Evolutionary conservation across 208 protist species (phyloP).

Genomic region (Leishmania aethiopica): DNA sequence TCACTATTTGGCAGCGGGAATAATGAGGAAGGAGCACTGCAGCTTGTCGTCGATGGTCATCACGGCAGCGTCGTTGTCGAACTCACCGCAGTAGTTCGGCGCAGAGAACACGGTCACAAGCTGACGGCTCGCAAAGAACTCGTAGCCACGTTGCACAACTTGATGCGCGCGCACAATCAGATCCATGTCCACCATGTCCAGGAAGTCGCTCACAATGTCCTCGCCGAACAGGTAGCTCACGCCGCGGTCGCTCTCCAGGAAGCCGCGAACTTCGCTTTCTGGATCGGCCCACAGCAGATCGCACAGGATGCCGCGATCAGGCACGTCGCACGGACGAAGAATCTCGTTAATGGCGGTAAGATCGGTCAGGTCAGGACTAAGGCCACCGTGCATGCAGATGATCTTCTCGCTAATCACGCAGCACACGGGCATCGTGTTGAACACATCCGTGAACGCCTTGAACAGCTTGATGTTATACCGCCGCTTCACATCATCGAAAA

Average conservation of each 20-base stretch:
- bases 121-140: constrained; percentile 99
- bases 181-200: constrained; percentile 99
- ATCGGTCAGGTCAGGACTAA: constrained; percentile 96
- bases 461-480: constrained; percentile 97
- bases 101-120: constrained; percentile 99
- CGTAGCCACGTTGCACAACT: constrained; percentile 97
- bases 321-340: constrained; percentile 97
- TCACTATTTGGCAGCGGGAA: constrained; percentile 39
- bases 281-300: constrained; percentile 99
- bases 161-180: constrained; percentile 99
- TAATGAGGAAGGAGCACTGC: constrained; percentile 97
- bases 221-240: constrained; percentile 99
- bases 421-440: constrained; percentile 99
- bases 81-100: constrained; percentile 99
- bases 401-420: constrained; percentile 99
- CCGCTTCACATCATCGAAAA: constrained; percentile 98
- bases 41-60: constrained; percentile 97
- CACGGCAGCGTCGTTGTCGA: constrained; percentile 98
- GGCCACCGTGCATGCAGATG: constrained; percentile 99
- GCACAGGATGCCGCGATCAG: constrained; percentile 99
- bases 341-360: constrained; percentile 96
- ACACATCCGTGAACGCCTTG: constrained; percentile 99
- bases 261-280: constrained; percentile 66
- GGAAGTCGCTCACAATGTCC: constrained; percentile 98
- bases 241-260: constrained; percentile 97